phyloP scores from a whole-genome alignment of 208 protist species.

The Trypanosomatidae sp. region DNA sequence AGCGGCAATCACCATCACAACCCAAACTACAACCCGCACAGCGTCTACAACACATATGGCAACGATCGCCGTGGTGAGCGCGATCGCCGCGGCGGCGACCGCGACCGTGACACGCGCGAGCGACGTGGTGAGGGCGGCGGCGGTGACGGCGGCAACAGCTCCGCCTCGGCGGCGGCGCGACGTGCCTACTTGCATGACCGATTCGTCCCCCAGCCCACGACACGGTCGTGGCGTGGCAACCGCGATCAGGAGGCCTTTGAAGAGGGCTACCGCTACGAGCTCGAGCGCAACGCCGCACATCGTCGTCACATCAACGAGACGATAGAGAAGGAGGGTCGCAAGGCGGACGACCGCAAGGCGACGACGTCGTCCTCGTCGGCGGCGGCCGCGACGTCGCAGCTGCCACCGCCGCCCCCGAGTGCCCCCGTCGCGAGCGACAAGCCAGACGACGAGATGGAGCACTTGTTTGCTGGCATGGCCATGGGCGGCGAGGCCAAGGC shows the following conservation, averaged over 20 bases:
- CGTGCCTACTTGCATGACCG: conserved; percentile 24
- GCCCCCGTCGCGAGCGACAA: conserved; percentile 8
- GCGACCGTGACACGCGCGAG: conserved; percentile 1
- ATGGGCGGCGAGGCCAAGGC: conserved; percentile 9
- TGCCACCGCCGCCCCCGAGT: conserved; percentile 11
- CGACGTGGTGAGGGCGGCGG: neutral
- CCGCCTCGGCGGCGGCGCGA: neutral
- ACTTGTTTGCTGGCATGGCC: conserved; percentile 23
- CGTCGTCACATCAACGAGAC: conserved; percentile 43
- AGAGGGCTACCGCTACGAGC: conserved; percentile 70
- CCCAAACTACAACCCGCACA: neutral
- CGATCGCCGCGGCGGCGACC: conserved; percentile 3
- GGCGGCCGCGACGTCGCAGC: neutral
- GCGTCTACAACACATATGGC: conserved; percentile 1
- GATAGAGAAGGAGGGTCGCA: conserved; percentile 35
- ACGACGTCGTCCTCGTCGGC: conserved; percentile 7
- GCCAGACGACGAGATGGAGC: conserved; percentile 33
- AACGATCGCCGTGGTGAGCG: conserved; percentile 2
- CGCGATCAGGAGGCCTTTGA: conserved; percentile 77
- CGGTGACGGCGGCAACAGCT: conserved; percentile 1
- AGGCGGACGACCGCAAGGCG: conserved; percentile 19
- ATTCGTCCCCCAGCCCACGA: conserved; percentile 40
- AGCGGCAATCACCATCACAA: neutral
- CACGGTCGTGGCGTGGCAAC: conserved; percentile 25
- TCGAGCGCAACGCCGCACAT: conserved; percentile 57